Evolutionary conservation across 139 green algal genomes (phyloP), one percentile per base, ranked within the genome.

Genomic region (Chlamydomonas applanata): DNA sequence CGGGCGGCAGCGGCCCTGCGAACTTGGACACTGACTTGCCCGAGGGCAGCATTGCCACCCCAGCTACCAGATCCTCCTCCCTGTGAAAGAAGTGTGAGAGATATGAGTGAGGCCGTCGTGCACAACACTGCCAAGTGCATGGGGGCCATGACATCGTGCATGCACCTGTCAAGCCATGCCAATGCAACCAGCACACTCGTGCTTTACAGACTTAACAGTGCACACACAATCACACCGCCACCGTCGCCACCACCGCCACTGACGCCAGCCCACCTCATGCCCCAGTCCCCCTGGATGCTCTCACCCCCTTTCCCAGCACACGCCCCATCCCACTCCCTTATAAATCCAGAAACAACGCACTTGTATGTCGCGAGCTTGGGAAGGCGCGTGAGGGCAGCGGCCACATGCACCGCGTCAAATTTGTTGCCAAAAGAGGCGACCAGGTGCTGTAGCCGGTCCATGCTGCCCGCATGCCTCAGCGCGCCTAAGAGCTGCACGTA

Each of bases 391-490:
- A 85, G 57, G 4, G 79, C 79, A 0, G 79, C 79, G 0, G 74
- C 71, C 45, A 85, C 46, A 40, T 85, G 79, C 9, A 81, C 65
- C 0, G 74, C 56, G 20, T 85, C 79, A 64, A 82, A 82, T 9
- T 54, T 65, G 13, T 75, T 54, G 7, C n/a, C 32, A 52, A 73
- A 71, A 14, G 25, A 25, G 2, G 35, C 36, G 0, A 81, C 67
- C n/a, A 85, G 75, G 36, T 85, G 62, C 59, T 79, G 35, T 45
- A 85, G 25, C 14, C 71, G 74, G 16, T 79, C 62, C 29, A 81
- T 9, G 22, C 20, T 74, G 4, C 17, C 30, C 22, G 71, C 75
- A 24, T 29, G 30, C 17, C 66, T 27, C 17, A 85, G 44, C 4
- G 71, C 65, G 3, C 32, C 29, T 0, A 85, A 56, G 52, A 85